phyloP scores from a whole-genome alignment of 1,139 yeast genomes.

The Suhomyces chickasaworum region DNA sequence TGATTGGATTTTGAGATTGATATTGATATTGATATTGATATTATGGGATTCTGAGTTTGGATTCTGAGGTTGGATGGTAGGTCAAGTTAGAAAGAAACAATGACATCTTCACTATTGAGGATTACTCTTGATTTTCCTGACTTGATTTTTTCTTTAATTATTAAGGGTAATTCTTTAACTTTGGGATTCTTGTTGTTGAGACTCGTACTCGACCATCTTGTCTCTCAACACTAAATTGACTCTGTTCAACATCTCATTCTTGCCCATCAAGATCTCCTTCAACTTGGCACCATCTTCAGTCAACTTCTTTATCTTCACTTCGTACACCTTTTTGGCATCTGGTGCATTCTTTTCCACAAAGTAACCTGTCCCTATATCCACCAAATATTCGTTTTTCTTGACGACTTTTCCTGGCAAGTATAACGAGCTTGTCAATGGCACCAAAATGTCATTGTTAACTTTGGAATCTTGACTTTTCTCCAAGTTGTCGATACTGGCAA shows the following conservation, averaged over 20 bases:
- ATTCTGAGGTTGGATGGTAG: too few relatives aligned
- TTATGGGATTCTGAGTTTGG: too few relatives aligned
- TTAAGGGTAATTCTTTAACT: not conserved
- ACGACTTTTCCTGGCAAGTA: conserved; percentile 82
- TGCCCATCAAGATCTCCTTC: conserved; percentile 70
- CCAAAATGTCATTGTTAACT: conserved; percentile 58
- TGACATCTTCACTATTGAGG: too few relatives aligned
- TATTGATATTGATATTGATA: too few relatives aligned
- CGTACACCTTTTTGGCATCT: conserved; percentile 75
- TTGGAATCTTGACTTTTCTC: conserved; percentile 36
- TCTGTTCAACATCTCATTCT: conserved; percentile 53
- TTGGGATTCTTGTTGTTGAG: conserved; percentile 25
- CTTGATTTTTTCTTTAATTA: too few relatives aligned
- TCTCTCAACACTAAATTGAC: conserved; percentile 54
- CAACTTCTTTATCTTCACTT: conserved; percentile 70
- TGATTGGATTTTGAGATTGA: too few relatives aligned
- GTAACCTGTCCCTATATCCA: conserved; percentile 96
- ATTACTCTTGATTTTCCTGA: too few relatives aligned
- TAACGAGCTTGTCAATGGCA: conserved; percentile 86
- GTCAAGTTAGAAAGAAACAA: too few relatives aligned
- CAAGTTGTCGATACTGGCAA: conserved; percentile 64
- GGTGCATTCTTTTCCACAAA: conserved; percentile 75
- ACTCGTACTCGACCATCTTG: conserved; percentile 47
- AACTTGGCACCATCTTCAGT: conserved; percentile 73
- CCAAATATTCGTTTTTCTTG: conserved; percentile 70